These are phyloP conservation scores for Eragrostis tef DNA, from an alignment of 202 grass and related monocot genomes.

Conservation along the genomic window DNA sequence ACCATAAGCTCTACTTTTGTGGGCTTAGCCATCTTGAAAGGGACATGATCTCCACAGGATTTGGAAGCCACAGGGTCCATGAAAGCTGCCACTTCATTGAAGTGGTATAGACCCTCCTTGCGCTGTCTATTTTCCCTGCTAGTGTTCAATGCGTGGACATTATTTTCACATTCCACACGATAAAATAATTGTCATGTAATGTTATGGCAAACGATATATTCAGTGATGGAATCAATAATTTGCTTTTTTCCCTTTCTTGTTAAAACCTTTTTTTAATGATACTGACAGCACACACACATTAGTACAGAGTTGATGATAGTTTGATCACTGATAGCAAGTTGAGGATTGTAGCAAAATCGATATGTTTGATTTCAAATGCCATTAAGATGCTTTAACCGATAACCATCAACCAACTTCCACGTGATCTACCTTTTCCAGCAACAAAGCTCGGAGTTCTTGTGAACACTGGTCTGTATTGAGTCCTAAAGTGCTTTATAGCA, in stretches of 20 bases:
- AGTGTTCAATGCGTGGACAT: neutral
- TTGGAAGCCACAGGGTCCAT: slow-evolving; percentile 31
- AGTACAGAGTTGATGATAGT: neutral
- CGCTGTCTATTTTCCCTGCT: neutral
- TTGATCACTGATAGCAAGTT: neutral
- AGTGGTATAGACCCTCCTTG: slow-evolving; percentile 9
- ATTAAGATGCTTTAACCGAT: neutral
- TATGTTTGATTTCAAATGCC: slow-evolving; percentile 29
- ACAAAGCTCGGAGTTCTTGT: slow-evolving; percentile 44
- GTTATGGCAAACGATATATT: neutral
- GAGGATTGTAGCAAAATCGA: slow-evolving; percentile 21
- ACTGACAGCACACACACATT: no score
- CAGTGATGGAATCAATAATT: neutral
- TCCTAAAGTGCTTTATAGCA: slow-evolving; percentile 10
- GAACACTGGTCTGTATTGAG: slow-evolving; percentile 26
- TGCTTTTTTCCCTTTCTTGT: neutral
- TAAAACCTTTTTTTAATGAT: neutral
- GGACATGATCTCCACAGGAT: slow-evolving; percentile 14
- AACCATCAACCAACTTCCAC: slow-evolving; percentile 10
- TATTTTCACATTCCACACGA: slow-evolving; percentile 7
- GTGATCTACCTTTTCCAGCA: slow-evolving; percentile 35
- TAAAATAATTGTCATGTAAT: slow-evolving; percentile 23
- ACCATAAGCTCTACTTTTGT: slow-evolving; percentile 22
- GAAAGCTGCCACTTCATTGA: neutral
- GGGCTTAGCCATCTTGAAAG: neutral